Conservation (phyloP, 805 yeast genomes). For the Sugiyamaella smithiae region DNA sequence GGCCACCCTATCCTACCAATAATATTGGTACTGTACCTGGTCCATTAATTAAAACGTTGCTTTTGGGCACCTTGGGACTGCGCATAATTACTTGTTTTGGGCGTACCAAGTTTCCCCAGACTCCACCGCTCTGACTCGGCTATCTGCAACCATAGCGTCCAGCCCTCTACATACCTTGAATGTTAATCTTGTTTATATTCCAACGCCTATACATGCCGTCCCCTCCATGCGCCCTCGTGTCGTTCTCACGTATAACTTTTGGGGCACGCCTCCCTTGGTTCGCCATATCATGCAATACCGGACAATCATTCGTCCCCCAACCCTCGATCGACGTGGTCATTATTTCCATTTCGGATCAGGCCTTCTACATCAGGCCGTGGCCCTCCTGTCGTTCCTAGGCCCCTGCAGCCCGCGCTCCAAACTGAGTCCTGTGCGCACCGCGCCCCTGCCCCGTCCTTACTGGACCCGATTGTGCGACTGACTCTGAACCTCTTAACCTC, state of each 20-base stretch:
- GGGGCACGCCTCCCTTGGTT: too few relatives aligned
- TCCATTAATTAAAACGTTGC: not conserved
- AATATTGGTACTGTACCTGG: not conserved
- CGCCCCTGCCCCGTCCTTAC: slow-evolving; percentile 5
- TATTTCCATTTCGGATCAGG: slow-evolving; percentile 2
- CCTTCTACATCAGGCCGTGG: slow-evolving; percentile 3
- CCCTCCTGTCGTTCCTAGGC: slow-evolving; percentile 1
- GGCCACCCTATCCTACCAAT: not conserved
- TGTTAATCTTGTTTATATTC: too few relatives aligned
- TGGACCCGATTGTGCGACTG: not conserved
- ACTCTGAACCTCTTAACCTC: not conserved
- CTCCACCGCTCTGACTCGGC: too few relatives aligned
- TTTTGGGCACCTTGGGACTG: not conserved
- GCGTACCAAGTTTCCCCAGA: not conserved
- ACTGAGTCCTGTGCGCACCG: not conserved
- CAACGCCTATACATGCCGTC: too few relatives aligned
- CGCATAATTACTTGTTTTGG: not conserved
- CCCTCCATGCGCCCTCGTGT: too few relatives aligned
- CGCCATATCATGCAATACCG: too few relatives aligned
- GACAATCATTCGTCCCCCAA: too few relatives aligned
- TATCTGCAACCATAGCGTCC: too few relatives aligned
- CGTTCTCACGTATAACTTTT: too few relatives aligned
- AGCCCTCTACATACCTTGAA: too few relatives aligned
- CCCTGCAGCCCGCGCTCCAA: slow-evolving; percentile 7
- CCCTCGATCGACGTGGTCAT: slow-evolving; percentile 2